Evolutionary conservation across 164 flowering plant species (phyloP).

Genomic region (Piper longum): DNA sequence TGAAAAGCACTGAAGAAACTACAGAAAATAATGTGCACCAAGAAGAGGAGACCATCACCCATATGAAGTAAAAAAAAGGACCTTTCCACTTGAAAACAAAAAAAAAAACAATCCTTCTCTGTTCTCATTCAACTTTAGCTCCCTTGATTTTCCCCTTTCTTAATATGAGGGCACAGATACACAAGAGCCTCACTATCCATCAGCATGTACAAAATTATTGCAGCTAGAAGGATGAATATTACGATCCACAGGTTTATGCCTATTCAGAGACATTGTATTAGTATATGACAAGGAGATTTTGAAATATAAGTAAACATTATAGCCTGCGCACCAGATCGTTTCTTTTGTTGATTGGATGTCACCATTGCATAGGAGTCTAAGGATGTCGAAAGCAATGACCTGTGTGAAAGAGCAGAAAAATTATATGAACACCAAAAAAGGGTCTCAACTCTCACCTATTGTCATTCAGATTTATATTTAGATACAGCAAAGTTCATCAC

Average conservation of each 20-base stretch:
- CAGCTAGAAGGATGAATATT: neutral
- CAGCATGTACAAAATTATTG: neutral
- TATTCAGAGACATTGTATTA: neutral
- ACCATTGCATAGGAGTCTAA: constrained; percentile 76
- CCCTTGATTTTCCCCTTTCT: neutral
- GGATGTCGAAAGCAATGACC: constrained; percentile 66
- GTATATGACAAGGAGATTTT: neutral
- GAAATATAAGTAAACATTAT: neutral
- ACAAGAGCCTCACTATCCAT: neutral
- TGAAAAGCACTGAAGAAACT: no score
- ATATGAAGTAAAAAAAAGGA: constrained; percentile 13
- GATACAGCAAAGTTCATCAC: no score
- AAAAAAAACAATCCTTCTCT: constrained; percentile 25
- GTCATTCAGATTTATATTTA: no score
- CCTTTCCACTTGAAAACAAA: constrained; percentile 53
- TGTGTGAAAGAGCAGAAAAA: constrained; percentile 10
- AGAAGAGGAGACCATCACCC: no score
- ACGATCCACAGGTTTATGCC: neutral
- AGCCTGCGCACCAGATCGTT: constrained; percentile 26
- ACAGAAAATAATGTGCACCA: no score
- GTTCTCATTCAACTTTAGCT: neutral
- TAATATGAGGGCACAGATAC: neutral
- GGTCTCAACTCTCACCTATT: neutral
- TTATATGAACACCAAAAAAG: neutral
- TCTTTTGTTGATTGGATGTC: constrained; percentile 35